A percentile compares a stretch with the other conserved stretches of the same genome.
These are phyloP conservation scores for Fistulinella cinereoalba DNA, from an alignment of 1,284 basidiomycete genomes.

Conservation along the genomic window DNA sequence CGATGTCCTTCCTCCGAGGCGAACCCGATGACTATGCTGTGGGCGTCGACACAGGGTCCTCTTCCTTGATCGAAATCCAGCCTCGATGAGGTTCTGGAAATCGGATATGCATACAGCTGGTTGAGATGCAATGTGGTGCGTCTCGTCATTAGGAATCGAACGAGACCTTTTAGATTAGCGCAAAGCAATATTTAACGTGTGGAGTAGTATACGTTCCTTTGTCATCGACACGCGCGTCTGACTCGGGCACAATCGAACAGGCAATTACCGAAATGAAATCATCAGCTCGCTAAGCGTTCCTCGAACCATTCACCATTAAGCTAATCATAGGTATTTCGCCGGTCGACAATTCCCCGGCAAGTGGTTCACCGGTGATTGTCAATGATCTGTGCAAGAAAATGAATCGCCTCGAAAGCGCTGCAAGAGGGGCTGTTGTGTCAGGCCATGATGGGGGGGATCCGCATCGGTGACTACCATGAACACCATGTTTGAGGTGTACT, in stretches of 20 bases:
- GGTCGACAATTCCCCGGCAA: neutral
- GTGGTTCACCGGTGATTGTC: conserved; percentile 2
- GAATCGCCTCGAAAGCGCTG: neutral
- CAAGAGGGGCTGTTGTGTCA: neutral
- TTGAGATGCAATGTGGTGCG: neutral
- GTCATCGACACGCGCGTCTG: conserved; percentile 2
- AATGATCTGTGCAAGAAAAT: conserved; percentile 12
- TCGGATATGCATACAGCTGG: neutral
- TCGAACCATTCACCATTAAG: conserved; percentile 4
- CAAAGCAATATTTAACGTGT: neutral
- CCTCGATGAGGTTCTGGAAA: neutral
- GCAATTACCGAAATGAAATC: conserved; percentile 31
- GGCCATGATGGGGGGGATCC: neutral
- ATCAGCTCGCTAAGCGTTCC: conserved; percentile 8
- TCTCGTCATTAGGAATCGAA: neutral
- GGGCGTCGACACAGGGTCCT: conserved; percentile 1
- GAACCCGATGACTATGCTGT: no score
- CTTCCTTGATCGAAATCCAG: conserved; percentile 5
- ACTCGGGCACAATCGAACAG: neutral
- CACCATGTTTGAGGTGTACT: neutral
- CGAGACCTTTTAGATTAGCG: neutral
- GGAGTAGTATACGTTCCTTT: conserved; percentile 4
- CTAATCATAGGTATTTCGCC: conserved; percentile 11
- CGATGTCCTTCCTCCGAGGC: no score
- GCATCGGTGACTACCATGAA: neutral